These are phyloP conservation scores for Thermomucor indicae-seudaticae DNA, from an alignment of 371 early-diverging fungal genomes.

Conservation along the genomic window DNA sequence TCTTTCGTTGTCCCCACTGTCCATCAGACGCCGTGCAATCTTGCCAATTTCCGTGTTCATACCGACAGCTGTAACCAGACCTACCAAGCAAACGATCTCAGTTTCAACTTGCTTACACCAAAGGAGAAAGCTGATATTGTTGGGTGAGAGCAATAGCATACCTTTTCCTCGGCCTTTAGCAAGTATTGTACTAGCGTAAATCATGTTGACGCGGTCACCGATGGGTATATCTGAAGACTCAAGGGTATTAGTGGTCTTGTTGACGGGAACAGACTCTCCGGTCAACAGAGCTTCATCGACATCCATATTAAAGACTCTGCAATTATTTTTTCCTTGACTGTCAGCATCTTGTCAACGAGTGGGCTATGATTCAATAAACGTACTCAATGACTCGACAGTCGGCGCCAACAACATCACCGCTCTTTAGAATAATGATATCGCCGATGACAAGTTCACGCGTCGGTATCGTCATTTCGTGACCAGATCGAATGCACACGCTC, in stretches of 20 bases:
- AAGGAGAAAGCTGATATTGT: conserved; percentile 72
- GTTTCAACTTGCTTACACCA: no score
- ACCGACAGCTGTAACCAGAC: conserved; percentile 82
- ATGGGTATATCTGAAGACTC: conserved; percentile 34
- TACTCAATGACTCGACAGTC: conserved; percentile 83
- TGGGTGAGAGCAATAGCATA: conserved; percentile 78
- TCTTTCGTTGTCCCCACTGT: conserved; percentile 54
- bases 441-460: conserved; percentile 76
- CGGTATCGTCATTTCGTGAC: conserved; percentile 69
- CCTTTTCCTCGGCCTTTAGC: conserved; percentile 43
- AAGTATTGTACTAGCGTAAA: conserved; percentile 56
- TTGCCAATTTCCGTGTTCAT: conserved; percentile 90
- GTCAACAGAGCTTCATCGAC: conserved; percentile 86
- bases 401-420: conserved; percentile 94
- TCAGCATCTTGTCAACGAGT: not conserved
- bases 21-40: conserved; percentile 83
- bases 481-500: conserved; percentile 72
- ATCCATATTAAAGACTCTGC: conserved; percentile 69
- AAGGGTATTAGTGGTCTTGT: conserved; percentile 19
- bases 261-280: conserved; percentile 48
- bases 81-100: conserved; percentile 59
- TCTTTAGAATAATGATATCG: conserved; percentile 80
- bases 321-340: conserved; percentile 16
- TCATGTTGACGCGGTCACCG: conserved; percentile 63
- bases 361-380: conserved; percentile 18